A percentile compares a stretch with the other conserved stretches of the same genome.
phyloP scores from a whole-genome alignment of 805 yeast genomes.

The Priceomyces carsonii region DNA sequence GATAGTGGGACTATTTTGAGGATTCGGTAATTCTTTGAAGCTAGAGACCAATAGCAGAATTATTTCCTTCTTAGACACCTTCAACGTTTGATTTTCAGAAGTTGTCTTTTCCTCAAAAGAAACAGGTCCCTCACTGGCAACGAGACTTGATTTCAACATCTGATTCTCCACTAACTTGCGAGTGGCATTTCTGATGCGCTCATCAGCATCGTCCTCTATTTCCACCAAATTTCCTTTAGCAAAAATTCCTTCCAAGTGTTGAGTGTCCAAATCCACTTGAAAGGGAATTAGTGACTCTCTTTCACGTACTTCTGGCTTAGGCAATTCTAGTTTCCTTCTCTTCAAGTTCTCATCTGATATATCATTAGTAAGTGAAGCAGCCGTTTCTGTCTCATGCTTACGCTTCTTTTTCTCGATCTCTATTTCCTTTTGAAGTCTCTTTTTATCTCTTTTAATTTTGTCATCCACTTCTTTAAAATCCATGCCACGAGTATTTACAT shows the following conservation, averaged over 20 bases:
- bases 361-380: constrained; percentile 21
- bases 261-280: neutral
- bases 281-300: constrained; percentile 7
- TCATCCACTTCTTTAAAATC: constrained; percentile 35
- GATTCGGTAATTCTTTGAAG: constrained; percentile 36
- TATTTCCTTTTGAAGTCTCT: constrained; percentile 18
- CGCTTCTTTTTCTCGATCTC: constrained; percentile 14
- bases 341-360: constrained; percentile 21
- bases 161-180: constrained; percentile 32
- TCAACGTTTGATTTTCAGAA: neutral
- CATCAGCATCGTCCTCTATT: constrained; percentile 25
- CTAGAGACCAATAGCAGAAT: constrained; percentile 10
- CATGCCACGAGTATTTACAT: constrained; percentile 48
- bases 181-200: constrained; percentile 31
- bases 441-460: constrained; percentile 30
- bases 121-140: constrained; percentile 13
- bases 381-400: constrained; percentile 22
- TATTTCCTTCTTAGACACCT: constrained; percentile 10
- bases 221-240: constrained; percentile 8
- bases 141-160: constrained; percentile 34
- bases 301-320: constrained; percentile 21
- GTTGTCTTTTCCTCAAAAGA: neutral
- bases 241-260: neutral
- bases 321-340: constrained; percentile 27
- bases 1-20: constrained; percentile 35